Evolutionary conservation across 345 rosid species (phyloP), one percentile per base, ranked within the genome.

Genomic region (Physaria fendleri): DNA sequence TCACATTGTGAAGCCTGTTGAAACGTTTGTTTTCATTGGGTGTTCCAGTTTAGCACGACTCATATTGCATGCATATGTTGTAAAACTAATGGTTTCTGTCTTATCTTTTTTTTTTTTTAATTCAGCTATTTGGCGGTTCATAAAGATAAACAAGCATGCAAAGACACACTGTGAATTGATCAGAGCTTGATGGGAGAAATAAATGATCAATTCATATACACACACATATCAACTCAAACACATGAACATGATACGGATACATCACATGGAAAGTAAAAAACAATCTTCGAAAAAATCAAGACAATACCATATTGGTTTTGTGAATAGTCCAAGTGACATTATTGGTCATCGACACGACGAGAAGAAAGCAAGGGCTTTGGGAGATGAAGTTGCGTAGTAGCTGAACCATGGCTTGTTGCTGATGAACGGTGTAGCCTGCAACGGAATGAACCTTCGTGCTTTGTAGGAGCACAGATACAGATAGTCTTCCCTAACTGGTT

Each of bases 81-180:
- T 9, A 8, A 8, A 32, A 29, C 32, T 30, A 0, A 59, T 52
- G 20, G 42, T 53, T 37, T n/a, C n/a, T n/a, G n/a, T n/a, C n/a
- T 60, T 37, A 37, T 44, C 4, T 23, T 4, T 53, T 29, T 1
- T 49, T 20, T 17, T 23, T 15, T 5, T 20, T 43, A 11, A 28
- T 33, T 17, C 70, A 83, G 94, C 78, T 88, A 20, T 88, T 83
- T 11, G 81, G 82, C 18, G 77, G 78, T 60, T 66, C 77, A 28
- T 71, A 54, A 67, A 35, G 55, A 53, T 28, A 0, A 50, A 51
- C 62, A 62, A 43, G 44, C 28, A 11, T 52, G 56, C 20, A 40
- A 50, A 59, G 65, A 34, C 20, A 34, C 20, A 7, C 13, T 40
- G 28, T 17, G 1, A 18, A 46, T 38, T 56, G 29, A 23, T 58